phyloP scores from a whole-genome alignment of 345 rosid genomes.

The Sisymbrium irio region DNA sequence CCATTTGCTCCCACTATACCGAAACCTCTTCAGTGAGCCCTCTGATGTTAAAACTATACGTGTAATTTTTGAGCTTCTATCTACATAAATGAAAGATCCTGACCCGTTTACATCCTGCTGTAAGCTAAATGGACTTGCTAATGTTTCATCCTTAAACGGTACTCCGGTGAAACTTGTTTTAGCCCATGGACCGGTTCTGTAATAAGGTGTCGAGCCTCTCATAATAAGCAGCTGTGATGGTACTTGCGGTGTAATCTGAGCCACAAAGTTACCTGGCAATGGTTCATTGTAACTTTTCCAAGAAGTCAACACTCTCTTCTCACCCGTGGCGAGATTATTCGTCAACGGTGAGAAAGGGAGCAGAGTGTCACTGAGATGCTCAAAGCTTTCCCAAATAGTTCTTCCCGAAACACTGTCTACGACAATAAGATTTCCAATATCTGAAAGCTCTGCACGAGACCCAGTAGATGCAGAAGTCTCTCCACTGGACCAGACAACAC shows the following conservation, averaged over 20 bases:
- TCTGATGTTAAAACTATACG: not conserved
- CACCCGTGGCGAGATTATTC: slow-evolving; percentile 1
- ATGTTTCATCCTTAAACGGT: not conserved
- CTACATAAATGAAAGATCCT: not conserved
- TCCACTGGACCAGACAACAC: too few relatives aligned
- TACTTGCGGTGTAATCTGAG: slow-evolving; percentile 19
- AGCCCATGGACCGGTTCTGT: slow-evolving; percentile 39
- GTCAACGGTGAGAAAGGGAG: slow-evolving; percentile 25
- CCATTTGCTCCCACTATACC: not conserved
- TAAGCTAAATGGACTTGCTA: not conserved
- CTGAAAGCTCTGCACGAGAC: slow-evolving; percentile 50
- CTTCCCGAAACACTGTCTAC: slow-evolving; percentile 33
- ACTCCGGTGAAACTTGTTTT: too few relatives aligned
- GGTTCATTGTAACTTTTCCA: slow-evolving; percentile 42
- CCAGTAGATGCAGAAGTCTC: not conserved
- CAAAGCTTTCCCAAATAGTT: slow-evolving; percentile 35
- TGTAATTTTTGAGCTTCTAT: not conserved
- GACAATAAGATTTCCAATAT: slow-evolving; percentile 54
- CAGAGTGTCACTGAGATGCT: slow-evolving; percentile 32
- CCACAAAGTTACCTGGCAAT: slow-evolving; percentile 34
- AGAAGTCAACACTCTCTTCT: slow-evolving; percentile 30
- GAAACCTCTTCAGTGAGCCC: not conserved
- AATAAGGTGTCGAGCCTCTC: slow-evolving; percentile 16
- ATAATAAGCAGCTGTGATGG: slow-evolving; percentile 31
- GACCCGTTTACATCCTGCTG: slow-evolving; percentile 23